Percentiles rank a stretch among this genome's conserved stretches.
phyloP scores from a whole-genome alignment of 768 basidiomycete genomes.

The Kwoniella europaea region DNA sequence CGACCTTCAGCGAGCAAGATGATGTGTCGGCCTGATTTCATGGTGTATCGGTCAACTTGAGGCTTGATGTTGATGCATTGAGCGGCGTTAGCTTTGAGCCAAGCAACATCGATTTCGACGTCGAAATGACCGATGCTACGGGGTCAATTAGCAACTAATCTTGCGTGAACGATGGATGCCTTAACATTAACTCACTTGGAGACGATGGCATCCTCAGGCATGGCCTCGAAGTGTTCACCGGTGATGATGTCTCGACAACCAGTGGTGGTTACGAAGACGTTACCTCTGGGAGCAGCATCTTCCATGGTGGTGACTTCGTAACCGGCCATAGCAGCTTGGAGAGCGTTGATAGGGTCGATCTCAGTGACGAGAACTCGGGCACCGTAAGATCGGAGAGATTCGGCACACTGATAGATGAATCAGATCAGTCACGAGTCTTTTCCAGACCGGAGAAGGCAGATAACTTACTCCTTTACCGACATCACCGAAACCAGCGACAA shows the following conservation, averaged over 20 bases:
- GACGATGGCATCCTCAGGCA: constrained; percentile 99
- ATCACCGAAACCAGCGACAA: constrained; percentile 98
- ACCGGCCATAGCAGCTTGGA: constrained; percentile 99
- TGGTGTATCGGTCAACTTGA: constrained; percentile 97
- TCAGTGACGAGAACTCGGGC: constrained; percentile 95
- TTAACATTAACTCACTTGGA: constrained; percentile 71
- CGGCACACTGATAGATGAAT: constrained; percentile 68
- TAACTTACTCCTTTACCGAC: constrained; percentile 94
- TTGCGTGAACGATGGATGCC: too few species aligned
- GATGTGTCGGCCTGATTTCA: constrained; percentile 88
- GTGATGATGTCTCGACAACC: constrained; percentile 98
- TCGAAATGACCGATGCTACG: constrained; percentile 62
- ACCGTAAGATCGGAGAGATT: constrained; percentile 95
- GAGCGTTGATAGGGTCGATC: constrained; percentile 99
- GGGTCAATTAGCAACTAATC: too few species aligned
- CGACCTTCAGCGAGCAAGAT: constrained; percentile 98
- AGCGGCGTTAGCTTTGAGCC: constrained; percentile 92
- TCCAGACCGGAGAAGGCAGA: not conserved
- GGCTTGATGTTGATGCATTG: constrained; percentile 90
- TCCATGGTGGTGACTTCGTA: constrained; percentile 99
- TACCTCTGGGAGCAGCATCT: constrained; percentile 83
- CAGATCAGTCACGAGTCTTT: constrained; percentile 4
- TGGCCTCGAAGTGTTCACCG: constrained; percentile 83
- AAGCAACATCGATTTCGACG: constrained; percentile 87
- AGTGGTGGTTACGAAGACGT: constrained; percentile 97